Evolutionary conservation across 148 eudicot genomes (phyloP).

Genomic region (Fallopia convolvulus): DNA sequence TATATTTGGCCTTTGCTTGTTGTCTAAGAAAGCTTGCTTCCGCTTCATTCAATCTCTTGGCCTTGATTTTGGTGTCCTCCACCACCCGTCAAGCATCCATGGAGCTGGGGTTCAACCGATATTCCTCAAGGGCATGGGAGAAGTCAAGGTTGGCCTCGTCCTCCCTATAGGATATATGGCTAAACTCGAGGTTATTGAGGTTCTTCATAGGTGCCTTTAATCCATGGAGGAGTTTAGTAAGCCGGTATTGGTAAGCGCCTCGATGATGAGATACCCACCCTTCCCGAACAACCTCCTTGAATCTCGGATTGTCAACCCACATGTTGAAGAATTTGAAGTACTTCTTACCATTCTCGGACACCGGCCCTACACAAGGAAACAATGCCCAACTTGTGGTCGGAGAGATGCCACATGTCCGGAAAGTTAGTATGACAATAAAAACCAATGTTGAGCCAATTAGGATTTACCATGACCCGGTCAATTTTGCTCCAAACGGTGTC

Average conservation of each 20-base stretch:
- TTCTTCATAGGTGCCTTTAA: too few relatives aligned
- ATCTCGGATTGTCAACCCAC: background rate
- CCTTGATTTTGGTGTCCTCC: too few relatives aligned
- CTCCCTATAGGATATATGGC: too few relatives aligned
- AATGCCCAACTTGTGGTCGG: background rate
- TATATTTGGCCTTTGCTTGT: too few relatives aligned
- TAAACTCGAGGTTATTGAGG: too few relatives aligned
- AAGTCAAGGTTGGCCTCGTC: too few relatives aligned
- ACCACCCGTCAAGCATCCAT: too few relatives aligned
- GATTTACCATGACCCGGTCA: background rate
- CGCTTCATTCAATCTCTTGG: too few relatives aligned
- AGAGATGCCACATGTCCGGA: background rate
- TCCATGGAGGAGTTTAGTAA: background rate
- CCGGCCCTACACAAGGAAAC: background rate
- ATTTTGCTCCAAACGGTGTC: background rate
- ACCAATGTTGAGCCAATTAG: background rate
- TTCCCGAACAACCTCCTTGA: background rate
- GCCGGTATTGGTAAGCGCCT: background rate
- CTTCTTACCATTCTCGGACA: too few relatives aligned
- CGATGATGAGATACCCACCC: background rate
- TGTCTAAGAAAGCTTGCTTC: too few relatives aligned
- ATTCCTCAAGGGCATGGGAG: too few relatives aligned
- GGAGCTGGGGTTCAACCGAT: too few relatives aligned
- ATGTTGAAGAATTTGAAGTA: background rate
- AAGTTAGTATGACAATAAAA: background rate